Conservation (phyloP, 306 rosid genomes). For the Lablab purpureus region DNA sequence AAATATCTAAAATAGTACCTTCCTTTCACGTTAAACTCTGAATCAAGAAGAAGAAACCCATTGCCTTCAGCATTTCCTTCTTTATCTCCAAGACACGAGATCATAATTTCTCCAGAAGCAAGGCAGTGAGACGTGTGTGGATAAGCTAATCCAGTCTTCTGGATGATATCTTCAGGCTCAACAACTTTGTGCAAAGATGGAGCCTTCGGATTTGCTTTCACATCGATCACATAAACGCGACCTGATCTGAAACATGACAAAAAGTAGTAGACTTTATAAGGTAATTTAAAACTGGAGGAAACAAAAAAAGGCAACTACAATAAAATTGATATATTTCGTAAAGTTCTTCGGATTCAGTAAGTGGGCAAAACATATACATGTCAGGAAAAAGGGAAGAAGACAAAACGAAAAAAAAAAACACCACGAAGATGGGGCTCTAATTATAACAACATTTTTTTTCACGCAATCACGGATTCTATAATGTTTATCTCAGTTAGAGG, state of each 20-base stretch:
- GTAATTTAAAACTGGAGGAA: neutral
- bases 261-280: conserved; percentile 22
- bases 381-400: neutral
- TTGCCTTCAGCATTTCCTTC: conserved; percentile 89
- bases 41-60: conserved; percentile 97
- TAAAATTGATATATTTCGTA: neutral
- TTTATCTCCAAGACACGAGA: conserved; percentile 90
- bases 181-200: conserved; percentile 90
- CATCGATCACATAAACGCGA: conserved; percentile 81
- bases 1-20: conserved; percentile 57
- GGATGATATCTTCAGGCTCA: conserved; percentile 65
- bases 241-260: conserved; percentile 71
- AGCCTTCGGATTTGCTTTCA: conserved; percentile 78
- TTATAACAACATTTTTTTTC: neutral
- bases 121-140: conserved; percentile 98
- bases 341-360: neutral
- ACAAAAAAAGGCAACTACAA: neutral
- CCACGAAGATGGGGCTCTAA: neutral
- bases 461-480: neutral
- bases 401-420: neutral
- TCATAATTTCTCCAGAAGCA: conserved; percentile 93
- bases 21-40: conserved; percentile 94
- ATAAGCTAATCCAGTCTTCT: conserved; percentile 90
- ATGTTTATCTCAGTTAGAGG: neutral
- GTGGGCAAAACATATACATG: neutral